Evolutionary conservation across 2,329 filamentous ascomycete genomes (phyloP).

Genomic region (Meredithiella fracta): DNA sequence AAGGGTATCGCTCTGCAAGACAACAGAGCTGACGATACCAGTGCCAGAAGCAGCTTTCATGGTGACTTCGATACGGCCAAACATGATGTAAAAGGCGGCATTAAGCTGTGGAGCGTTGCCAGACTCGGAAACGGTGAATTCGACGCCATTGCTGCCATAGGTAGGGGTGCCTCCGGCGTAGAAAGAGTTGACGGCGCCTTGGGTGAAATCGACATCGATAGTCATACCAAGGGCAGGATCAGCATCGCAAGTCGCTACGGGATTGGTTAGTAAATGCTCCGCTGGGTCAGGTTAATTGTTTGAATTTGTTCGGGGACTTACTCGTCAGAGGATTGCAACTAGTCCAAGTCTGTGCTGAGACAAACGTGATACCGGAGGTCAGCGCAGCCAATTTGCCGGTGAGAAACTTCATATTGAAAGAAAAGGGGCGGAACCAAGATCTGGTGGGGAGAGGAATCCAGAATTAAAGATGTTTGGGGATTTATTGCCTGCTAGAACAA

Average conservation of each 20-base stretch:
- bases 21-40: slow-evolving; percentile 84
- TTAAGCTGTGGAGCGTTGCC: slow-evolving; percentile 76
- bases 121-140: slow-evolving; percentile 59
- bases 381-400: slow-evolving; percentile 15
- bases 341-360: slow-evolving; percentile 26
- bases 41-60: slow-evolving; percentile 75
- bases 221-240: slow-evolving; percentile 69
- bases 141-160: slow-evolving; percentile 57
- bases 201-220: slow-evolving; percentile 69
- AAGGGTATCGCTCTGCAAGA: slow-evolving; percentile 76
- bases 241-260: slow-evolving; percentile 45
- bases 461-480: slow-evolving; percentile 1
- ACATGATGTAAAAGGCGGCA: slow-evolving; percentile 98
- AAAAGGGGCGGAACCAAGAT: background rate
- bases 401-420: slow-evolving; percentile 2
- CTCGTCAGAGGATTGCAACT: slow-evolving; percentile 25
- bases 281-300: too few species aligned
- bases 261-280: background rate
- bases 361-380: slow-evolving; percentile 17
- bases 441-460: too few species aligned
- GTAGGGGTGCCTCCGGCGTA: slow-evolving; percentile 49
- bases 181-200: slow-evolving; percentile 66
- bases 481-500: background rate
- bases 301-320: slow-evolving; percentile 17
- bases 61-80: slow-evolving; percentile 72